Evolutionary conservation across 2,329 filamentous ascomycete species (phyloP), one percentile per base, ranked within the genome.

Genomic region (Calonectria hongkongensis): DNA sequence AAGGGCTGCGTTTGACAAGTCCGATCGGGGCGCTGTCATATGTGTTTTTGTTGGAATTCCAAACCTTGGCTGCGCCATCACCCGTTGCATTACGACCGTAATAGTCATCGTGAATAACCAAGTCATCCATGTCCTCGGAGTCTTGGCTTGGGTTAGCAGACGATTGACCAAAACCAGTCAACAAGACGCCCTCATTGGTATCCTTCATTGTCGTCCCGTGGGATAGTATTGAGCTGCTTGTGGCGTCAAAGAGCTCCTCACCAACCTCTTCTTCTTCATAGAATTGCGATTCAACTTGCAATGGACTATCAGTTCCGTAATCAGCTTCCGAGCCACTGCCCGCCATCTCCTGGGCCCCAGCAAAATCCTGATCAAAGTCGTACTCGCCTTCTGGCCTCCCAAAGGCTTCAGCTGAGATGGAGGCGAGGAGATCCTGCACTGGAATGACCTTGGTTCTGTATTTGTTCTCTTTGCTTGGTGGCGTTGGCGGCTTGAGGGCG

Each of bases 361-460:
- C 88, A 81, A 93, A 93, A 75, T 92, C 92, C 72, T 90, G 89
- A 74, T 92, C 92, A 75, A 90, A 90, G 72, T 91, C 89, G 74
- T 91, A 93, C 48, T 91, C 89, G 10, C 90, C 90, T 74, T 92
- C 89, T 0, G 90, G 86, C 71, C 84, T 88, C 4, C 90, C 89
- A 81, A 98, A 95, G 0, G 95, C 94, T 82, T 98, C 94, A 1
- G 94, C 94, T 8, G 94, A 94, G 77, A 99, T 95, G 0, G 96
- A 98, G 6, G 95, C 93, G 73, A 99, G 90, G 84, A 99, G 91
- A 77, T 98, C 94, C 78, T 97, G 88, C 8, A 99, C 90, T 0
- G 95, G 95, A 72, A 98, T 92, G 4, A 98, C 90, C 73, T 96
- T 91, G 0, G 96, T 98, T 43, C 94, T 91, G 82, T 98, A 99